Evolutionary conservation across 179 eudicot genomes (phyloP), one percentile per base, ranked within the genome.

Genomic region (Corrigiola litoralis): DNA sequence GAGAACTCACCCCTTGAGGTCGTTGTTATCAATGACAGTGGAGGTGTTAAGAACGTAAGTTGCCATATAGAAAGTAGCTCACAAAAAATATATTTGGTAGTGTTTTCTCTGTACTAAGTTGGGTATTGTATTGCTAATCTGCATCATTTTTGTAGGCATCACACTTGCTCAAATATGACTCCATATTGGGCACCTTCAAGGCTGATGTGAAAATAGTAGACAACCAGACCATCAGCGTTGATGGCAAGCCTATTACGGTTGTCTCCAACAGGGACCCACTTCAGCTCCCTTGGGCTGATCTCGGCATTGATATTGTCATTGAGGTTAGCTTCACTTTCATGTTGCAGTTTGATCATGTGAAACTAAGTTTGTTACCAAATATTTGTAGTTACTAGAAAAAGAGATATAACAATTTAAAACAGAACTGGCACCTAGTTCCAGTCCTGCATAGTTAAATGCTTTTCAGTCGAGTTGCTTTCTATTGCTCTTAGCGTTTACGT

Each of bases 281-380:
- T 62, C 73, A 90, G 77, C 97, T 94, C 67, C 99, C 99, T 6
- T 94, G 99, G 99, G 95, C 99, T 41, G 99, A 90, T 54, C 83
- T 94, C 2, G 99, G 99, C 65, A 90, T 94, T 55, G 99, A 94
- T 76, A 94, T 90, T 63, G 97, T 94, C 24, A 87, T 92, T 61
- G 95, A 92, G 96, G 95, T 90, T 76, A 51, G 38, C 16, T 49
- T 58, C 38, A 34, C 32, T 28, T 58, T 32, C 23, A n/a, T 0
- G 1, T 48, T 2, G 2, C 16, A 23, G 7, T 45, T 14, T 27
- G 13, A 8, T 17, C 23, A 14, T 33, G 12, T 42, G 36, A 25
- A 27, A 7, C 33, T 13, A n/a, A 1, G 0, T n/a, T n/a, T n/a
- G n/a, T n/a, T n/a, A n/a, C n/a, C n/a, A n/a, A n/a, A n/a, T n/a